Percentiles rank a stretch among this genome's conserved stretches.
These are phyloP conservation scores for Schwanniomyces occidentalis DNA, from an alignment of 805 yeast species.

Conservation along the genomic window DNA sequence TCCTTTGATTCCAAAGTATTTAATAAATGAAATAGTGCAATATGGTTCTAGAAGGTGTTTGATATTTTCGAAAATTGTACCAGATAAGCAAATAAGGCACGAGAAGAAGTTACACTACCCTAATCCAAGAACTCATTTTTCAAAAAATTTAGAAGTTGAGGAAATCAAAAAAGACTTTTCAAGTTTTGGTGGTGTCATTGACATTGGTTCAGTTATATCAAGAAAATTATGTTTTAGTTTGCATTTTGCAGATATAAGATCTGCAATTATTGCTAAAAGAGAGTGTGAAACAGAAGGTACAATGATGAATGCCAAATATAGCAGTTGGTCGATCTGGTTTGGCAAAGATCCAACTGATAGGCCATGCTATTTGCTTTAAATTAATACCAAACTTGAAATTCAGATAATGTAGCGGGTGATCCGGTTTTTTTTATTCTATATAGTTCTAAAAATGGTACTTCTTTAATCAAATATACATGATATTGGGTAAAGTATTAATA, in stretches of 20 bases:
- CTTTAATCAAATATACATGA: too few relatives aligned
- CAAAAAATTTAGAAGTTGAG: slow-evolving; percentile 43
- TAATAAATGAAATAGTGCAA: slow-evolving; percentile 31
- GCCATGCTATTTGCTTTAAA: slow-evolving; percentile 37
- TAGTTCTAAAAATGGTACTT: too few relatives aligned
- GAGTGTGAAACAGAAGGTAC: slow-evolving; percentile 36
- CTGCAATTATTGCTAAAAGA: slow-evolving; percentile 61
- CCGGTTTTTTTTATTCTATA: too few relatives aligned
- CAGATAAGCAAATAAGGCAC: slow-evolving; percentile 22
- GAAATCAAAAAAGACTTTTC: slow-evolving; percentile 51
- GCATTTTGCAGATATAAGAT: slow-evolving; percentile 55
- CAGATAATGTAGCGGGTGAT: background rate
- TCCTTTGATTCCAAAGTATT: slow-evolving; percentile 21
- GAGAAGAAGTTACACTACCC: slow-evolving; percentile 36
- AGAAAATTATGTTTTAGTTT: slow-evolving; percentile 61
- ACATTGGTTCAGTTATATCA: slow-evolving; percentile 66
- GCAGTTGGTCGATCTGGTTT: slow-evolving; percentile 64
- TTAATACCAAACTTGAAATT: background rate
- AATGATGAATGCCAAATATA: slow-evolving; percentile 44
- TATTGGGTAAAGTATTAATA: too few relatives aligned
- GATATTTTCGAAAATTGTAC: slow-evolving; percentile 34
- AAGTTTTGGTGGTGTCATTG: slow-evolving; percentile 59
- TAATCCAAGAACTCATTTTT: slow-evolving; percentile 42
- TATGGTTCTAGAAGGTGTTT: slow-evolving; percentile 58
- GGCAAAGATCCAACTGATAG: slow-evolving; percentile 67